Evolutionary conservation across 129 eudicot species (phyloP), one percentile per base, ranked within the genome.

Genomic region (Arctium minus): DNA sequence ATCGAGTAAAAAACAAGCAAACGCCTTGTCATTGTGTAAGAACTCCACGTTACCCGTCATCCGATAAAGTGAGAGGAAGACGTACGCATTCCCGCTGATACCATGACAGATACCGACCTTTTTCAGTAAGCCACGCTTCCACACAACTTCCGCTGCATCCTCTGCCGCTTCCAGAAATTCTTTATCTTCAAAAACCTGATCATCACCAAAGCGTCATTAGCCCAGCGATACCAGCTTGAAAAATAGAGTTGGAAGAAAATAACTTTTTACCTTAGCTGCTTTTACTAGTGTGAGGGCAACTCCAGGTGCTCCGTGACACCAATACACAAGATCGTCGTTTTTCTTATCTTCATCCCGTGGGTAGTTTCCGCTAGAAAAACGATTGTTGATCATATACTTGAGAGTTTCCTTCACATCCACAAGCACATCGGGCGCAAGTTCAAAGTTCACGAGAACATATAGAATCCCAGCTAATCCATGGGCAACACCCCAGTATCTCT

Each of bases 281-380:
- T 92, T 92, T 30, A 82, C 90, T 79, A 94, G 90, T 33, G 94
- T 86, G 48, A 94, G 91, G 69, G 94, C 92, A 5, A 94, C 40
- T 22, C 96, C 98, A 29, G 98, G 90, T 72, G 97, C 97, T 62
- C 98, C 98, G 81, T 89, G 97, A 82, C 92, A 90, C 98, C 96
- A 94, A 80, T 92, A 92, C 72, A 94, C 96, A 76, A 89, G 90
- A 30, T 71, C 74, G 64, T 94, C 98, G 39, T 87, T 85, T 15
- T 42, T 73, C 79, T 22, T 81, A 67, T 89, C 93, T 76, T 89
- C 92, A 40, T 92, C 94, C 31, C 91, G 88, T 12, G 92, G 96
- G 83, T 90, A 92, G 74, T 90, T 94, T 56, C 97, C 97, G 73
- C 93, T 89, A 0, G 94, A 83, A 8, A 92, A 84, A 11, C 92